A percentile compares a stretch with the other conserved stretches of the same genome.
Evolutionary conservation across 306 rosid species (phyloP).

Genomic region (Ormosia semicastrata): DNA sequence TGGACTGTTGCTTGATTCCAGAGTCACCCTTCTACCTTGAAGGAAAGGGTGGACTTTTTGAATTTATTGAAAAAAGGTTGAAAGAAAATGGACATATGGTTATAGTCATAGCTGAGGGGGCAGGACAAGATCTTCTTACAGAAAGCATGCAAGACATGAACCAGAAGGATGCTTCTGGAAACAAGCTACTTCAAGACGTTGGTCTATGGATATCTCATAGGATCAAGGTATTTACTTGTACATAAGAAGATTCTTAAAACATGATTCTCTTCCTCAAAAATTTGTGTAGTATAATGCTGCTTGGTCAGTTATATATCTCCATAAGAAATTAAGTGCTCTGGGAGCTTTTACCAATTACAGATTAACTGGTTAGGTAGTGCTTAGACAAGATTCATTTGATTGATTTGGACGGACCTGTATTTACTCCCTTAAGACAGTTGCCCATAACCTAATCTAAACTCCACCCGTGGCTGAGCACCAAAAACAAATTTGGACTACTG

Average conservation of each 20-base stretch:
- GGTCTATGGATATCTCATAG: slow-evolving; percentile 86
- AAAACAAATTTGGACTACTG: neutral
- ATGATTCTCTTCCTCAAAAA: neutral
- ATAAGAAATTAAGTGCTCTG: neutral
- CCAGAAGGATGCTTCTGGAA: slow-evolving; percentile 87
- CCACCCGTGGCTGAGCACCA: neutral
- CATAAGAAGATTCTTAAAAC: slow-evolving; percentile 19
- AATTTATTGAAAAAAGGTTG: slow-evolving; percentile 63
- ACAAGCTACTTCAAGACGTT: slow-evolving; percentile 70
- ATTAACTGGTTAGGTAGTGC: neutral
- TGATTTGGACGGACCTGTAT: slow-evolving; percentile 4
- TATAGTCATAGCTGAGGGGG: slow-evolving; percentile 89
- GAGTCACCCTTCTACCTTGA: slow-evolving; percentile 90
- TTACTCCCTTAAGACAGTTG: neutral
- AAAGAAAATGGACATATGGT: slow-evolving; percentile 88
- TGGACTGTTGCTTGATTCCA: slow-evolving; percentile 92
- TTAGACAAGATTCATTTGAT: slow-evolving; percentile 7
- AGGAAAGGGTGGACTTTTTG: slow-evolving; percentile 85
- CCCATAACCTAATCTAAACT: slow-evolving; percentile 4
- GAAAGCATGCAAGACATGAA: slow-evolving; percentile 58
- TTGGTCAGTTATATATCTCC: slow-evolving; percentile 4
- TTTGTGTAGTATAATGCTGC: slow-evolving; percentile 9
- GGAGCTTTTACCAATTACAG: neutral
- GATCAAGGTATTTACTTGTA: slow-evolving; percentile 63
- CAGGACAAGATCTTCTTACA: slow-evolving; percentile 83